These are phyloP conservation scores for Melanomma pulvis-pyrius DNA, from an alignment of 495 filamentous ascomycete species.

Conservation along the genomic window DNA sequence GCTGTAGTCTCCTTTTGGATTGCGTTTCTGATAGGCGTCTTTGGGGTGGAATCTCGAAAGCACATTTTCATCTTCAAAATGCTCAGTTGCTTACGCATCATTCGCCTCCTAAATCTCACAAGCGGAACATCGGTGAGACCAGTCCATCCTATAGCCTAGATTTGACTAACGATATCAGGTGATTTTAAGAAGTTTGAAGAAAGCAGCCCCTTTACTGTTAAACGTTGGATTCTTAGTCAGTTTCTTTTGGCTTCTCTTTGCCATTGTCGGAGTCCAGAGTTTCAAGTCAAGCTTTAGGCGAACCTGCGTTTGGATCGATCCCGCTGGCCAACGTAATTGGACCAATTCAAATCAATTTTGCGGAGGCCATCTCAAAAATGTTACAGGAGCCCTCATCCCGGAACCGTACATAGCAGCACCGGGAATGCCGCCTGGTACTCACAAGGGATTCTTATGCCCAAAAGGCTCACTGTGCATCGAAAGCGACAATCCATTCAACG, in stretches of 20 bases:
- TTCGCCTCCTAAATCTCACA: slow-evolving; percentile 84
- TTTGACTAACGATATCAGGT: slow-evolving; percentile 53
- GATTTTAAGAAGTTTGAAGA: slow-evolving; percentile 92
- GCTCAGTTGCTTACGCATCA: slow-evolving; percentile 90
- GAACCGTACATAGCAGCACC: slow-evolving; percentile 63
- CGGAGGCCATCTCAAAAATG: slow-evolving; percentile 71
- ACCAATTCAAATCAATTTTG: slow-evolving; percentile 68
- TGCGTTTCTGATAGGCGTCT: slow-evolving; percentile 70
- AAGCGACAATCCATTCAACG: slow-evolving; percentile 76
- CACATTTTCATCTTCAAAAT: slow-evolving; percentile 92
- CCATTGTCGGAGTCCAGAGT: slow-evolving; percentile 92
- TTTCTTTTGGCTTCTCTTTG: slow-evolving; percentile 99
- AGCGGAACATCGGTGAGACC: slow-evolving; percentile 76
- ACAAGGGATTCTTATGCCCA: slow-evolving; percentile 94
- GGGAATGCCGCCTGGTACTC: slow-evolving; percentile 41
- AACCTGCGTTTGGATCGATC: slow-evolving; percentile 83
- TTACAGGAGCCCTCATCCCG: slow-evolving; percentile 55
- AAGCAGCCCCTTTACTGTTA: slow-evolving; percentile 89
- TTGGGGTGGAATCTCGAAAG: slow-evolving; percentile 63
- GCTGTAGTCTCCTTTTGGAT: slow-evolving; percentile 98
- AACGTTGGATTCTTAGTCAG: slow-evolving; percentile 94
- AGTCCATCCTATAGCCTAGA: background rate
- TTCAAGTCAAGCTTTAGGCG: slow-evolving; percentile 94
- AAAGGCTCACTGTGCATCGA: slow-evolving; percentile 78
- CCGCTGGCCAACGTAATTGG: slow-evolving; percentile 39